A percentile compares a stretch with the other conserved stretches of the same genome.
Conservation (phyloP, 192 early-diverging fungal genomes). For the Linnemannia exigua region DNA sequence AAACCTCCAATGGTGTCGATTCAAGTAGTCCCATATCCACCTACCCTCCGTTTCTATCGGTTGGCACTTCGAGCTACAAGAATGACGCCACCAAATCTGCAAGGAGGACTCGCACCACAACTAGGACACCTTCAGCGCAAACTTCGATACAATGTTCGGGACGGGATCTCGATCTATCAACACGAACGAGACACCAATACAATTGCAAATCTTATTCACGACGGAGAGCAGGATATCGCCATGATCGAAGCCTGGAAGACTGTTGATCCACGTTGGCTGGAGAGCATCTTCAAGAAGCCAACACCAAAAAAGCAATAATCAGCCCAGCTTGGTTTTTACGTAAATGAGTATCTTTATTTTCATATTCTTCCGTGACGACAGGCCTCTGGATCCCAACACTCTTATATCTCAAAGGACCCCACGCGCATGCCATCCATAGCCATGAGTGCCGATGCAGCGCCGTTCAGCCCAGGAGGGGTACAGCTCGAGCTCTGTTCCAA, state of each 20-base stretch:
- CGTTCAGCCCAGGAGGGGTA: conserved; percentile 23
- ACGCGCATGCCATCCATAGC: conserved; percentile 43
- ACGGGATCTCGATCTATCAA: conserved; percentile 43
- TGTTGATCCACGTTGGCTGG: conserved; percentile 37
- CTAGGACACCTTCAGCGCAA: conserved; percentile 32
- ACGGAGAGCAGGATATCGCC: conserved; percentile 31
- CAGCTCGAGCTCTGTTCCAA: conserved; percentile 42
- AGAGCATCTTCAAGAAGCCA: conserved; percentile 53
- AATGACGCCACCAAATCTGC: background rate
- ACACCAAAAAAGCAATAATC: conserved; percentile 20
- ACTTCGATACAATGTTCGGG: conserved; percentile 47
- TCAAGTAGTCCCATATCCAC: conserved; percentile 18
- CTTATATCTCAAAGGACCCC: conserved; percentile 38
- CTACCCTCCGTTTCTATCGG: conserved; percentile 41
- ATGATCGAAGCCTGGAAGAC: conserved; percentile 43
- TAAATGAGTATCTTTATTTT: conserved; percentile 4
- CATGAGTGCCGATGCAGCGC: conserved; percentile 24
- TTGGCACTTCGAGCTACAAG: conserved; percentile 27
- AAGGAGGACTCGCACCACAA: conserved; percentile 10
- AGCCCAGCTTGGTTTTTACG: background rate
- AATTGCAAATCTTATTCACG: conserved; percentile 23
- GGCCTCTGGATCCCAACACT: background rate
- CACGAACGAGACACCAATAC: conserved; percentile 15
- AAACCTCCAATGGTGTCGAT: conserved; percentile 13
- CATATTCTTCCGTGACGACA: background rate